Base-by-base conservation (phyloP, 2,329 filamentous ascomycete genomes). In the Fusarium musae region DNA sequence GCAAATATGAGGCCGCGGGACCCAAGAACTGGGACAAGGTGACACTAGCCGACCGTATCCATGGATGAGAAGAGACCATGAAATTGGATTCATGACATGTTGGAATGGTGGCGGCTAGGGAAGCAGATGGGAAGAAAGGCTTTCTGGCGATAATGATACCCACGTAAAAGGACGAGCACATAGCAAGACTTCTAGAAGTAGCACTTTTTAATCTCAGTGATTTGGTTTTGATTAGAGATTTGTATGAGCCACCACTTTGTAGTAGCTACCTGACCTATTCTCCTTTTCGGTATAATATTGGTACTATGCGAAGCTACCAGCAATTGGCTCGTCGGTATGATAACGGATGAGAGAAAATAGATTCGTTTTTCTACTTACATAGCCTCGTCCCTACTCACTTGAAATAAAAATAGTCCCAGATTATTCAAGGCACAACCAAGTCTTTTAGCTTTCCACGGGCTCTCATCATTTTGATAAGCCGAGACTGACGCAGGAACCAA, bases 1-100 rank as follows among this genome's bases (percentile, higher is more conserved):
- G 91, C 68, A 83, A 88, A 62, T 97, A 94, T 80, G 94, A 97
- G 78, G 85, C 87, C 1, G 83, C 84, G 4, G 90, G 90, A 0
- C 89, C 89, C 6, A 71, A 75, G 13, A 80, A 84, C 54, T 90
- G 87, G 87, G 85, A 89, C 57, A 82, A 80, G 64, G 80, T 79
- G 46, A 80, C 77, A 12, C 52, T 82, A 50, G 73, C 74, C 19
- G 80, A 81, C 56, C 74, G 78, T 36, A 73, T 80, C 23, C 77
- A 77, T 46, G 77, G 78, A n/a, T 80, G 54, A 67, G 53, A 19
- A 21, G 42, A 44, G 19, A 21, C 17, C 28, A 50, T 53, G n/a
- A 23, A 21, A 16, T 36, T 13, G 32, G 11, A 32, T 19, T 34
- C 11, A 15, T 37, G 58, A 37, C 17, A 36, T 32, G 49, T 54